Evolutionary conservation across 163 green algal species (phyloP).

Genomic region (Volvox carteri): DNA sequence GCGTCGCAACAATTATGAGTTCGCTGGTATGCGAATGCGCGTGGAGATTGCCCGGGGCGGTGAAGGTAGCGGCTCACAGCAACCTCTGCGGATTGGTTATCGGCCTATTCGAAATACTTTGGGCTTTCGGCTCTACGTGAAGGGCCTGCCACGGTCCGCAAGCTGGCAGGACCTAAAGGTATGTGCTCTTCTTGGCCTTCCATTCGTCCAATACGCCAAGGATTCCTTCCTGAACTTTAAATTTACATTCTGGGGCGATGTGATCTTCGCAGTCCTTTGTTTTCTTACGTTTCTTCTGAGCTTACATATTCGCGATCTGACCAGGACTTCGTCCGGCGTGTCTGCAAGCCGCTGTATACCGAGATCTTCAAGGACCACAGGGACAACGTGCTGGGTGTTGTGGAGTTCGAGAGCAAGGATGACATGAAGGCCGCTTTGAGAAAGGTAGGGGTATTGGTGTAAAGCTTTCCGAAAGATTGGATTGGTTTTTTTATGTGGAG

Average conservation of each 20-base stretch:
- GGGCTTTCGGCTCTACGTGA: slow-evolving; percentile 82
- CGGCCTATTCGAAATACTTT: slow-evolving; percentile 49
- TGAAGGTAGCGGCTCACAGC: slow-evolving; percentile 45
- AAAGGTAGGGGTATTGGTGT: neutral
- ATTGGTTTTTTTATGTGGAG: no score
- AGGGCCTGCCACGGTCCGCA: slow-evolving; percentile 85
- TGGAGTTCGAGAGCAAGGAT: slow-evolving; percentile 86
- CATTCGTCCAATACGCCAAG: no score
- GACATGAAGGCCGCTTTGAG: slow-evolving; percentile 35
- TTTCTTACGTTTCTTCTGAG: neutral
- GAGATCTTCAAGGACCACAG: slow-evolving; percentile 70
- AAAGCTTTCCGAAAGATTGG: no score
- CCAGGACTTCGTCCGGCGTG: slow-evolving; percentile 90
- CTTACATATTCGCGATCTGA: no score
- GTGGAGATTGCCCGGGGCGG: slow-evolving; percentile 86
- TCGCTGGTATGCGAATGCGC: slow-evolving; percentile 84
- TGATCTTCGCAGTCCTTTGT: no score
- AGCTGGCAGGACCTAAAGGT: slow-evolving; percentile 97
- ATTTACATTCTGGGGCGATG: no score
- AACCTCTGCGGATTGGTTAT: slow-evolving; percentile 51
- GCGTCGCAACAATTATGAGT: slow-evolving; percentile 91
- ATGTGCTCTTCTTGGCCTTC: neutral
- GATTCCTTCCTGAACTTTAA: no score
- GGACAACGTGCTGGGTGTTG: slow-evolving; percentile 66
- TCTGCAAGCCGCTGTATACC: slow-evolving; percentile 81